A percentile compares a stretch with the other conserved stretches of the same genome.
Conservation (phyloP, 2,329 filamentous ascomycete species). For the Ceratocystis cacaofunesta region DNA sequence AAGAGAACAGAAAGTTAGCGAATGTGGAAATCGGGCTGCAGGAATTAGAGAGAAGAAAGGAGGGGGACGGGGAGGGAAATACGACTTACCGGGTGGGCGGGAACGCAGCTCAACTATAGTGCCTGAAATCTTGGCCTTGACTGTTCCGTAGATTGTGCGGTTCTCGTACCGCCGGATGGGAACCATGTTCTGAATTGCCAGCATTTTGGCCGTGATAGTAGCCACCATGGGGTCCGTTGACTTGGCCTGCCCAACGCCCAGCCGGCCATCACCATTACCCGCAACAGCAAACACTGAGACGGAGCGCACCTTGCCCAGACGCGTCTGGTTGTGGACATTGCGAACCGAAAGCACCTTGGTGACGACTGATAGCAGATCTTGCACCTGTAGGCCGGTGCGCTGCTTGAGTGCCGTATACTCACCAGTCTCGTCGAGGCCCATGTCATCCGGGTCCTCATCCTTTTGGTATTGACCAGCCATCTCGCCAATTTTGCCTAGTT, state of each 20-base stretch:
- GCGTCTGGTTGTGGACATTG: constrained; percentile 77
- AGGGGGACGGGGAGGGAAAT: not conserved
- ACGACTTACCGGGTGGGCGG: constrained; percentile 66
- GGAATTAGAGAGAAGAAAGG: constrained; percentile 3
- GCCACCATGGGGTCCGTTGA: constrained; percentile 58
- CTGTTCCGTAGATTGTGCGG: constrained; percentile 76
- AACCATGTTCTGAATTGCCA: constrained; percentile 81
- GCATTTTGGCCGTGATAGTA: constrained; percentile 55
- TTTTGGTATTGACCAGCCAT: constrained; percentile 37
- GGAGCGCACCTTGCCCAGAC: constrained; percentile 81
- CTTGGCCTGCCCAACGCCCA: constrained; percentile 87
- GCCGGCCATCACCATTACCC: constrained; percentile 69
- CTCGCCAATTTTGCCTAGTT: constrained; percentile 38
- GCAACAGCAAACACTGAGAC: constrained; percentile 64
- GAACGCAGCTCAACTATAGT: constrained; percentile 68
- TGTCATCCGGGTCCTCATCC: constrained; percentile 34
- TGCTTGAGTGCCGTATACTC: constrained; percentile 38
- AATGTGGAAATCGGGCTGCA: not conserved
- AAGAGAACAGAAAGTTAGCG: constrained; percentile 10
- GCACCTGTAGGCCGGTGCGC: constrained; percentile 38
- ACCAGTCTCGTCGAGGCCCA: constrained; percentile 36
- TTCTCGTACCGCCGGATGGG: constrained; percentile 86
- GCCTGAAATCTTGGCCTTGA: constrained; percentile 74
- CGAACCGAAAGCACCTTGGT: constrained; percentile 62
- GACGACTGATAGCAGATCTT: constrained; percentile 39